Evolutionary conservation across 345 rosid species (phyloP).

Genomic region (Corymbia maculata): DNA sequence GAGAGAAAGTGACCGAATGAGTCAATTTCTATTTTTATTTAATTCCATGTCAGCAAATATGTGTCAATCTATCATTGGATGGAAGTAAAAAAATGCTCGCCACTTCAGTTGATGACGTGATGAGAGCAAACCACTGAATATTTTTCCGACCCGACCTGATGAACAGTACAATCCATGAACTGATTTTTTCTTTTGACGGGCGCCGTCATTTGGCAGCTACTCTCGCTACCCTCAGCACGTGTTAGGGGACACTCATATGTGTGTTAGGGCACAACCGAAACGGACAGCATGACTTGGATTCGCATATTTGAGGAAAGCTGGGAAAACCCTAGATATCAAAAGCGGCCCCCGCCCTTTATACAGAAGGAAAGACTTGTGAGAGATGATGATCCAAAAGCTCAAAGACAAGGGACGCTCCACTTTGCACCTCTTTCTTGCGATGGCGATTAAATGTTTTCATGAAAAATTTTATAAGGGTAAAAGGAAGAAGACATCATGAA

Average conservation of each 20-base stretch:
- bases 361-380: background rate
- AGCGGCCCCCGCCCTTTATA: background rate
- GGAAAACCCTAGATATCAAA: background rate
- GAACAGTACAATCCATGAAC: background rate
- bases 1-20: too few relatives aligned
- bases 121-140: too few relatives aligned
- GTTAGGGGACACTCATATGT: background rate
- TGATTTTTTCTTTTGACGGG: background rate
- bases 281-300: background rate
- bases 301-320: background rate
- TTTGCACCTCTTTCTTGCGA: background rate
- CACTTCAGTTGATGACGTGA: too few relatives aligned
- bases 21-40: too few relatives aligned
- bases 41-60: too few relatives aligned
- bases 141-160: rapidly evolving
- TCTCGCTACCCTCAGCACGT: rapidly evolving
- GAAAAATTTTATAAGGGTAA: background rate
- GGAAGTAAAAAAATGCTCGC: too few relatives aligned
- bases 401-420: background rate
- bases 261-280: background rate
- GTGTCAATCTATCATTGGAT: too few relatives aligned
- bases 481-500: background rate
- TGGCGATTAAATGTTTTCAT: background rate
- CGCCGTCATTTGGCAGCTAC: background rate
- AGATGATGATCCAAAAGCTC: background rate